A percentile compares a stretch with the other conserved stretches of the same genome.
phyloP scores from a whole-genome alignment of 1,284 basidiomycete species.

The Tylopilus sp. region DNA sequence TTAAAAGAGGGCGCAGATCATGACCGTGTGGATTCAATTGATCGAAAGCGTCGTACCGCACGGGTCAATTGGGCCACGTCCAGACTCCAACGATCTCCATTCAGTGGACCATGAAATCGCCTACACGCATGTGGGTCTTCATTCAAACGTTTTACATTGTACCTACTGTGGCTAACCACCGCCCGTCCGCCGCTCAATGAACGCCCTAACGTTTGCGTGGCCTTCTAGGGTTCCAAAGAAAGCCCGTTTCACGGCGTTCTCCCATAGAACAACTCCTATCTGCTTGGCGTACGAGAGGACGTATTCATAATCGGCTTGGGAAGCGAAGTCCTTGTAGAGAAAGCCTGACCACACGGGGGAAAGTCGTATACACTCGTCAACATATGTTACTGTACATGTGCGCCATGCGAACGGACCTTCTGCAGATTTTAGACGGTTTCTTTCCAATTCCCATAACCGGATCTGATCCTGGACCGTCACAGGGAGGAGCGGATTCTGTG shows the following conservation, averaged over 20 bases:
- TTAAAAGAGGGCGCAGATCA: slow-evolving; percentile 14
- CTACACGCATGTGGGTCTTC: slow-evolving; percentile 6
- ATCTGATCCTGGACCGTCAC: slow-evolving; percentile 98
- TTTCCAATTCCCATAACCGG: slow-evolving; percentile 95
- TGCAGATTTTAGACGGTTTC: slow-evolving; percentile 82
- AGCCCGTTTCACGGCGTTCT: slow-evolving; percentile 62
- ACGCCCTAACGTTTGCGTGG: slow-evolving; percentile 72
- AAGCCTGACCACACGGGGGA: slow-evolving; percentile 52
- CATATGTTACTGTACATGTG: slow-evolving; percentile 14
- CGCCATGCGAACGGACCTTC: slow-evolving; percentile 56
- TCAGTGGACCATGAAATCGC: slow-evolving; percentile 4
- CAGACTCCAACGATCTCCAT: not conserved
- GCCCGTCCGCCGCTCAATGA: slow-evolving; percentile 64
- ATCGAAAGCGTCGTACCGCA: not conserved
- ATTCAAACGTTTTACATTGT: not conserved
- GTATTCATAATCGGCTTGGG: slow-evolving; percentile 81
- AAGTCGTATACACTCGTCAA: slow-evolving; percentile 13
- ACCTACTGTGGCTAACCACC: slow-evolving; percentile 21
- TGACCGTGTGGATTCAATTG: slow-evolving; percentile 9
- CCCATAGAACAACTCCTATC: slow-evolving; percentile 78
- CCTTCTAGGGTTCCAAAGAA: slow-evolving; percentile 83
- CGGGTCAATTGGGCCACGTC: not conserved
- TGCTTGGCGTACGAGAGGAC: slow-evolving; percentile 83
- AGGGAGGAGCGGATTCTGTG: slow-evolving; percentile 81
- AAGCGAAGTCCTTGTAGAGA: slow-evolving; percentile 83